Conservation (phyloP, 768 basidiomycete genomes). For the Collybiopsis confluens region DNA sequence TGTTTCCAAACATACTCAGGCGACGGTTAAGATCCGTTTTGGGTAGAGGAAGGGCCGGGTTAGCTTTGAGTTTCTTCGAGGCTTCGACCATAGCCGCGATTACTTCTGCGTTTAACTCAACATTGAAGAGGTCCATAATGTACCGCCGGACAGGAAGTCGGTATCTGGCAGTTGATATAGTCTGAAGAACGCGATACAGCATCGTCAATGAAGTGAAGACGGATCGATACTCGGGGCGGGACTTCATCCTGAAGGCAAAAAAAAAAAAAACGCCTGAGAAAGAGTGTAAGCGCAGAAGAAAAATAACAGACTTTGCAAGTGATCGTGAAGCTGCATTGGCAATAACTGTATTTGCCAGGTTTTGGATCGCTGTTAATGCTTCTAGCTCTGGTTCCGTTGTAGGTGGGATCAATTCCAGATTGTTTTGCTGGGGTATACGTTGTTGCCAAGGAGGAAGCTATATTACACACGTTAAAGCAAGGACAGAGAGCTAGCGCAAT, state of each 20-base stretch:
- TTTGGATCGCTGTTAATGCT: constrained; percentile 85
- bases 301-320: constrained; percentile 62
- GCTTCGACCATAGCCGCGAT: constrained; percentile 51
- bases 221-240: constrained; percentile 65
- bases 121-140: constrained; percentile 87
- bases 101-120: constrained; percentile 66
- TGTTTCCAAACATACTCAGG: constrained; percentile 58
- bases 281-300: background rate
- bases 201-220: constrained; percentile 77
- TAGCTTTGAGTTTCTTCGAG: constrained; percentile 45
- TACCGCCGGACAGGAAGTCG: constrained; percentile 90
- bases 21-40: constrained; percentile 43
- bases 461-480: background rate
- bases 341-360: constrained; percentile 92
- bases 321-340: constrained; percentile 92
- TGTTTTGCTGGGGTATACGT: constrained; percentile 30
- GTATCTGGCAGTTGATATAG: constrained; percentile 86
- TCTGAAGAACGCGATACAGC: constrained; percentile 81
- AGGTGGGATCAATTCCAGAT: constrained; percentile 56
- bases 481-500: background rate
- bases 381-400: constrained; percentile 71
- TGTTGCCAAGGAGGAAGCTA: constrained; percentile 72
- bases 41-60: constrained; percentile 38
- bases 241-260: constrained; percentile 57
- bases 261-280: constrained; percentile 6